Conservation (phyloP, 345 rosid genomes). For the Euphorbia lathyris region DNA sequence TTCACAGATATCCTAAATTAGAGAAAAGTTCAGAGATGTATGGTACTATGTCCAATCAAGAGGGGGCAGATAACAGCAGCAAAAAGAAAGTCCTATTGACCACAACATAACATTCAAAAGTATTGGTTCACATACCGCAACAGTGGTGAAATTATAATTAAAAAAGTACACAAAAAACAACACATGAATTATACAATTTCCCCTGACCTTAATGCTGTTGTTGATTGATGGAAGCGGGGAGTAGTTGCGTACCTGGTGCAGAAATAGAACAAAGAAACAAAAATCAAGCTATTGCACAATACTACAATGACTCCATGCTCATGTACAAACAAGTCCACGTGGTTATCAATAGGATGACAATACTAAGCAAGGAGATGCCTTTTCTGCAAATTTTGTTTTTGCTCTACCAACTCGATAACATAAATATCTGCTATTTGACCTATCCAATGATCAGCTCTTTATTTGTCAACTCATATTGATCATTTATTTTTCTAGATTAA, state of each 20-base stretch:
- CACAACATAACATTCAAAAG: neutral
- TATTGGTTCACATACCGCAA: neutral
- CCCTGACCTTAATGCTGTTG: conserved; percentile 84
- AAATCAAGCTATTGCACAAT: neutral
- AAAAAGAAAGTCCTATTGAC: neutral
- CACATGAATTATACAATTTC: neutral
- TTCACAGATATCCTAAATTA: neutral
- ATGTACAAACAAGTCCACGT: neutral
- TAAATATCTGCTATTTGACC: conserved; percentile 1
- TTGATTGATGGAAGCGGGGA: conserved; percentile 72
- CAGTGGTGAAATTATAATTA: no score
- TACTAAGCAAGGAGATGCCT: neutral
- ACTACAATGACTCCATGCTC: neutral
- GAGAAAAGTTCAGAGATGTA: neutral
- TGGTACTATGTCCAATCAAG: neutral
- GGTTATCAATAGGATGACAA: neutral
- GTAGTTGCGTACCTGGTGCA: conserved; percentile 74
- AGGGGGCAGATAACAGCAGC: neutral
- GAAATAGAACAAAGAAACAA: conserved; percentile 7
- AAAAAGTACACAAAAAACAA: no score
- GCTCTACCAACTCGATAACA: no score
- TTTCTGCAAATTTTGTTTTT: no score
- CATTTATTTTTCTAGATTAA: no score
- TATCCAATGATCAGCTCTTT: neutral
- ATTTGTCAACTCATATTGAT: neutral